Percentiles rank a stretch among this genome's conserved stretches.
These are phyloP conservation scores for Penicillium waksmanii DNA, from an alignment of 495 filamentous ascomycete species.

Conservation along the genomic window DNA sequence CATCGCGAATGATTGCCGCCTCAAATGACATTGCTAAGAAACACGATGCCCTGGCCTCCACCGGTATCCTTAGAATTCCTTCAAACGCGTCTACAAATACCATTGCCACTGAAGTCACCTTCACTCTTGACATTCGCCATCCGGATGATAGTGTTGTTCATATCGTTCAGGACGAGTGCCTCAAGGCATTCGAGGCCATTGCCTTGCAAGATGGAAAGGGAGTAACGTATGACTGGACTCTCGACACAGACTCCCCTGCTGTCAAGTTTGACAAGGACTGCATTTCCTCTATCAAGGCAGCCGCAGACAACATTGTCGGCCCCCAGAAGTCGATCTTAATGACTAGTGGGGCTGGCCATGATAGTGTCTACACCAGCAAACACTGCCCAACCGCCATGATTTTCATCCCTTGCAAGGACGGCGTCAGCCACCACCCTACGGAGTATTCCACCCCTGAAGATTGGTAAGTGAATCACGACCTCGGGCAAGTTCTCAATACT, in stretches of 20 bases:
- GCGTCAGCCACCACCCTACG: slow-evolving; percentile 63
- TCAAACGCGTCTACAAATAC: slow-evolving; percentile 67
- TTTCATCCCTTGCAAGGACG: slow-evolving; percentile 64
- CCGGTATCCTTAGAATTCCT: slow-evolving; percentile 66
- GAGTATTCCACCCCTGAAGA: slow-evolving; percentile 61
- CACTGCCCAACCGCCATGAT: slow-evolving; percentile 64
- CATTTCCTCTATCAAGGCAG: slow-evolving; percentile 58
- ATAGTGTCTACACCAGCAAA: slow-evolving; percentile 60
- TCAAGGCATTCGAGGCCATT: slow-evolving; percentile 52
- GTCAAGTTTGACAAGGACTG: slow-evolving; percentile 67
- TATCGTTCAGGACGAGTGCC: slow-evolving; percentile 50
- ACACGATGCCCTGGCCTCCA: slow-evolving; percentile 60
- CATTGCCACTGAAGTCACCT: slow-evolving; percentile 65
- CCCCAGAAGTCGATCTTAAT: slow-evolving; percentile 44
- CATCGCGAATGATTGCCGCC: slow-evolving; percentile 66
- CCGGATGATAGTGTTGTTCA: slow-evolving; percentile 59
- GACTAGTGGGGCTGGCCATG: slow-evolving; percentile 61
- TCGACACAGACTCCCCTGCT: slow-evolving; percentile 64
- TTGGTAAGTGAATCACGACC: slow-evolving; percentile 41
- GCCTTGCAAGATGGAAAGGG: slow-evolving; percentile 51
- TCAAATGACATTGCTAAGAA: slow-evolving; percentile 61
- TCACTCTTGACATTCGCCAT: slow-evolving; percentile 71
- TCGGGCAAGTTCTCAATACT: neutral
- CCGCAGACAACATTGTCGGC: slow-evolving; percentile 53
- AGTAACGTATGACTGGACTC: slow-evolving; percentile 51